phyloP scores from a whole-genome alignment of 768 basidiomycete species.

The Amanita fuliginea region DNA sequence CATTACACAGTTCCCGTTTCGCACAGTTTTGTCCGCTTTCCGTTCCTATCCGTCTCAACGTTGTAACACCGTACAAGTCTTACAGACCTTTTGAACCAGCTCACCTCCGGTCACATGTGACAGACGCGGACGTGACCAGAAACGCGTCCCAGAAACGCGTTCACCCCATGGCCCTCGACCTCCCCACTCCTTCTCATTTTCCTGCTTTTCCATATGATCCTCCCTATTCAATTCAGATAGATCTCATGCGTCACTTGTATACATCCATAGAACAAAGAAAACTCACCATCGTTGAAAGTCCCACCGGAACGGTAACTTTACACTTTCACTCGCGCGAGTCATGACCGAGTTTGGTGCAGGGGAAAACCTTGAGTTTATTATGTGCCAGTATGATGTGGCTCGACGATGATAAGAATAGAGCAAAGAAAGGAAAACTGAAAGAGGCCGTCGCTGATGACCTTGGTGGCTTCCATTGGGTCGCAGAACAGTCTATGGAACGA shows the following conservation, averaged over 20 bases:
- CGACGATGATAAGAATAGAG: conserved; percentile 55
- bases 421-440: conserved; percentile 52
- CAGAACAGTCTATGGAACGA: conserved; percentile 58
- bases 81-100: too few species aligned
- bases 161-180: conserved; percentile 16
- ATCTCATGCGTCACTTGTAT: conserved; percentile 87
- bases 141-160: too few species aligned
- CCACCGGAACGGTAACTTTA: conserved; percentile 66
- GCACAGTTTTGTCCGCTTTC: too few species aligned
- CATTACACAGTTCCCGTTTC: too few species aligned
- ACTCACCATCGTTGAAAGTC: conserved; percentile 80
- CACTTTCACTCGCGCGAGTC: background rate
- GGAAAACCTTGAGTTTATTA: conserved; percentile 77
- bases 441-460: conserved; percentile 23
- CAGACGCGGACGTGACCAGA: too few species aligned
- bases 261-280: conserved; percentile 60
- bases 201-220: conserved; percentile 74
- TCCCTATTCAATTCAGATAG: conserved; percentile 77
- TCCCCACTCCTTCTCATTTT: conserved; percentile 61
- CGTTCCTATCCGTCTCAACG: too few species aligned
- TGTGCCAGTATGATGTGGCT: conserved; percentile 73
- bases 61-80: too few species aligned
- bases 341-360: conserved; percentile 29
- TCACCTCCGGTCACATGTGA: too few species aligned
- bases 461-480: conserved; percentile 61